Base-by-base conservation (phyloP, 306 rosid species). In the Inga oerstediana region DNA sequence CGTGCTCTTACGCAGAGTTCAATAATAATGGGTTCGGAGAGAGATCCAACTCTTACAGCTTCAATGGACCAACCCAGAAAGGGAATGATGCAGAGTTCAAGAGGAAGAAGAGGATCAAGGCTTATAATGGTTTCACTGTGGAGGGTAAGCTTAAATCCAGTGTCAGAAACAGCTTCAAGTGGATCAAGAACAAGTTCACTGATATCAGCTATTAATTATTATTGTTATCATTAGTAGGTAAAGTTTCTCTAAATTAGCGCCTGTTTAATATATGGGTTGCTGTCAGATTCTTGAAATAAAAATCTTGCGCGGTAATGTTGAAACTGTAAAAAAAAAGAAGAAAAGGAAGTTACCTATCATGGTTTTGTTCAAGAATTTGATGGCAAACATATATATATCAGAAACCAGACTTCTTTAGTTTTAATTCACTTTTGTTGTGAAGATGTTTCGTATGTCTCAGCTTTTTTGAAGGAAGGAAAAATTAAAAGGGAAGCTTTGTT, bases 121-220 rank as follows among this genome's bases (percentile, higher is more conserved):
- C 90, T 2, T 93, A 91, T 61, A 89, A 93, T 16, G 94, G 88
- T 37, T 85, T 86, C 41, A 81, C 91, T 0, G 41, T 79, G 81
- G 96, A 93, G 71, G 85, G 87, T 16, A 90, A 91, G 88, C 79
- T 93, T 22, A 93, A 93, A 79, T 74, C 98, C 24, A 91, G 88
- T 66, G 86, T 93, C 0, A 84, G 91, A 65, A 93, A 84, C 72
- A 81, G 93, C 86, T 87, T 93, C 90, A 91, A 90, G 84, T 93
- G 98, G 98, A 91, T 93, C 93, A 91, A 93, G 88, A 87, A 84
- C 84, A 93, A 91, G 92, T 68, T 93, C 81, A 85, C 87, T 4
- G 94, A 91, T 68, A 67, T 64, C 69, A 77, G 86, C 45, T 85
- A 80, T 49, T 49, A 49, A 49, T 49, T 14, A 49, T 49, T 16